These are phyloP conservation scores for Euryodendron excelsum DNA, from an alignment of 148 eudicot genomes.

Conservation along the genomic window DNA sequence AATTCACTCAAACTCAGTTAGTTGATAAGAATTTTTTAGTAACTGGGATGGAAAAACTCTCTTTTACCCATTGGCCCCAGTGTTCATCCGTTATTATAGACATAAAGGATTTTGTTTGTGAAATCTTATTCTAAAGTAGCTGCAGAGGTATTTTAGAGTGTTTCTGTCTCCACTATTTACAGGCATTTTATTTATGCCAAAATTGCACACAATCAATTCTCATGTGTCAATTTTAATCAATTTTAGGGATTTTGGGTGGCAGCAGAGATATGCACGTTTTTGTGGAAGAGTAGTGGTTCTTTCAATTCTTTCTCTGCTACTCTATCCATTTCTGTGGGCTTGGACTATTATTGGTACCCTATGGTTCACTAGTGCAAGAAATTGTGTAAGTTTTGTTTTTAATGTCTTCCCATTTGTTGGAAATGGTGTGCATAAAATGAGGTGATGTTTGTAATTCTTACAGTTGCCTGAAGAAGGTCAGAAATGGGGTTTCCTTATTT, in stretches of 20 bases:
- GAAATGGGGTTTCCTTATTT: constrained; percentile 95
- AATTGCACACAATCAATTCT: neutral
- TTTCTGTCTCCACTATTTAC: neutral
- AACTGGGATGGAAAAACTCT: neutral
- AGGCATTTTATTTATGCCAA: neutral
- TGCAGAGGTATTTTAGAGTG: neutral
- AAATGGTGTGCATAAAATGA: constrained; percentile 2
- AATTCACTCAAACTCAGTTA: neutral
- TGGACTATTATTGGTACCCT: constrained; percentile 88
- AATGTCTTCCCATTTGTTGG: neutral
- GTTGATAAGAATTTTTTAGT: too few relatives aligned
- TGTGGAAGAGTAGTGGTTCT: constrained; percentile 85
- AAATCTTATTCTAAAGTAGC: constrained; percentile 3
- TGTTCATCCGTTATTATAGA: neutral
- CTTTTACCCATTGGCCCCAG: neutral
- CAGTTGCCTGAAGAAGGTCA: constrained; percentile 97
- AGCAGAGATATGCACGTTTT: constrained; percentile 88
- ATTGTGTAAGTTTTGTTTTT: constrained; percentile 55
- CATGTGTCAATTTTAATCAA: neutral
- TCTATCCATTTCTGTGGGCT: constrained; percentile 91
- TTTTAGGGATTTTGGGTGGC: constrained; percentile 91
- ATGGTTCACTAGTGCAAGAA: constrained; percentile 77
- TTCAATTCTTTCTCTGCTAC: constrained; percentile 63
- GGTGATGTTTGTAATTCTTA: constrained; percentile 25
- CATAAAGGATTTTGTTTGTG: neutral